Conservation (phyloP, 345 rosid genomes). For the Gossypium mustelinum region DNA sequence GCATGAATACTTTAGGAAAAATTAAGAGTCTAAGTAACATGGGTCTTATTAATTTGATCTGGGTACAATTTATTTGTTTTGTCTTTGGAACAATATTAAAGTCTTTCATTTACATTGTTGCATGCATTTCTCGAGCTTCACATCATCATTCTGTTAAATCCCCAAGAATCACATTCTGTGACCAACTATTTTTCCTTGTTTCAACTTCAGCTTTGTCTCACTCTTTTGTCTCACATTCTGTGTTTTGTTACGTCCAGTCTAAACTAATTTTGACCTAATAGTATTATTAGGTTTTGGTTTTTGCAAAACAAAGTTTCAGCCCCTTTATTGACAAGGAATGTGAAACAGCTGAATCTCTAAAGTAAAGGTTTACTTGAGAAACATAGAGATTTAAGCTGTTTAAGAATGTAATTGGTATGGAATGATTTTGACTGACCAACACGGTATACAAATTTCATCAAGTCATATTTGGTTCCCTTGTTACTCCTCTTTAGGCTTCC, state of each 20-base stretch:
- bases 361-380: constrained; percentile 7
- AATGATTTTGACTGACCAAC: background rate
- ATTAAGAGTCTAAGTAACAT: background rate
- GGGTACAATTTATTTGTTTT: background rate
- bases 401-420: background rate
- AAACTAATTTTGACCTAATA: background rate
- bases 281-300: background rate
- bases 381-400: background rate
- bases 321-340: constrained; percentile 5
- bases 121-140: background rate
- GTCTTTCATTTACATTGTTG: background rate
- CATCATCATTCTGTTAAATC: background rate
- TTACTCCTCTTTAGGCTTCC: background rate
- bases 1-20: background rate
- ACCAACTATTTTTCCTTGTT: background rate
- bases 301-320: constrained; percentile 12
- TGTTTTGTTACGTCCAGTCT: background rate
- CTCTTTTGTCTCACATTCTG: background rate
- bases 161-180: background rate
- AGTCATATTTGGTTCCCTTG: background rate
- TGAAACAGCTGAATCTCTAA: constrained; percentile 7
- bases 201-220: background rate
- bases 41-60: background rate
- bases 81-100: background rate
- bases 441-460: background rate